Base-by-base conservation (phyloP, 2,329 filamentous ascomycete species). In the Nothopassalora personata region DNA sequence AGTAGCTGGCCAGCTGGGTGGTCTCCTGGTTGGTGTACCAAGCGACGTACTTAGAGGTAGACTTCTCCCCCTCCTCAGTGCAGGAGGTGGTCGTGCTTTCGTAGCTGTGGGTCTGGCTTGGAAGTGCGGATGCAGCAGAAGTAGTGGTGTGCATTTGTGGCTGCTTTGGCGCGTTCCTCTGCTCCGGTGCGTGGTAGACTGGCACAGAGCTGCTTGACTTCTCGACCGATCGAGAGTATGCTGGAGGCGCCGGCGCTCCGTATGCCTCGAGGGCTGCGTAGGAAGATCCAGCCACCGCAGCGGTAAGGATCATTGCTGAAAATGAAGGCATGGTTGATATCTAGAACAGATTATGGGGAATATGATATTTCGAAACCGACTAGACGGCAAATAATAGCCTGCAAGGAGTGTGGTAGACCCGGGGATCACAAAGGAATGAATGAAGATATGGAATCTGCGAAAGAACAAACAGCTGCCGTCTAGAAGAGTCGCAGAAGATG, bases 381-480 rank as follows among this genome's bases (percentile, higher is more conserved):
- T 51, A n/a, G 49, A 51, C 27, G 49, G 28, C 15, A 15, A 43
- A n/a, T 28, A 15, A 18, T 51, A 51, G 27, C 49, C 49, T 51
- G 49, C 23, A 51, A 51, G n/a, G 49, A 51, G 27, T 34, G 49
- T 51, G 49, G n/a, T 51, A 34, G 30, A 51, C 49, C 49, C 11
- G 30, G 19, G n/a, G 49, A 28, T 33, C 49, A n/a, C 15, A 34
- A 49, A 51, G n/a, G 49, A 51, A 51, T 19, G 49, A n/a, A 51
- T 51, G 30, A 27, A 51, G 30, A 51, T 34, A 18, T 9, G 48
- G 34, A 30, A n/a, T 34, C 30, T 51, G 49, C 49, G 49, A 51
- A 51, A 51, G 49, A 34, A 51, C 4, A 10, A 34, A 51, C 28
- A 15, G 46, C 28, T 49, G 39, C 13, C 39, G 39, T 49, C 46